Percentiles rank a stretch among this genome's conserved stretches.
Conservation (phyloP, 116 monocot species). For the Dioscorea cayenensis region DNA sequence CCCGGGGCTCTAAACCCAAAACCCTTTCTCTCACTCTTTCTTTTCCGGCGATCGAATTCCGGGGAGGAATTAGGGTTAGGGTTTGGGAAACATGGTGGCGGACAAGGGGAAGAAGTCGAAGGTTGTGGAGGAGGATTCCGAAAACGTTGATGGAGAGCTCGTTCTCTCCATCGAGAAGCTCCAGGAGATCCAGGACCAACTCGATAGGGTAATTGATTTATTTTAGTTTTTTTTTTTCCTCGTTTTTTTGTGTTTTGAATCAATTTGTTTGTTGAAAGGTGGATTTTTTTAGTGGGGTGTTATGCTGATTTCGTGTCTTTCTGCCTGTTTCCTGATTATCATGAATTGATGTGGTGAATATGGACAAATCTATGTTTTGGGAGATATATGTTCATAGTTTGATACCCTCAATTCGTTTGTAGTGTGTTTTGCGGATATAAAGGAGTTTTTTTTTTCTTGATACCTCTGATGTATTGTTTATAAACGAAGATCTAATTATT, state of each 20-base stretch:
- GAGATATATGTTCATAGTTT: no score
- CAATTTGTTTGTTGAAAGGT: neutral
- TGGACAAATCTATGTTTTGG: no score
- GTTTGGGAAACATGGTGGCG: constrained; percentile 30
- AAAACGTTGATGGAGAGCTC: constrained; percentile 52
- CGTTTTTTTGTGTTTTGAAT: neutral
- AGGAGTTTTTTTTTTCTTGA: no score
- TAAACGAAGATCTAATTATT: no score
- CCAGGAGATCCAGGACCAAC: constrained; percentile 66
- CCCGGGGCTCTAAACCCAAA: constrained; percentile 2
- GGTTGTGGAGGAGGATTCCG: constrained; percentile 36
- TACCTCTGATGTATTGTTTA: no score
- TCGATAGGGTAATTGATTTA: constrained; percentile 42
- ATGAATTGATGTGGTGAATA: no score
- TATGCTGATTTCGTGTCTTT: neutral
- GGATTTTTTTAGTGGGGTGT: neutral
- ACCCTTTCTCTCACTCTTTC: constrained; percentile 9
- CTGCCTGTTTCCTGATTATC: neutral
- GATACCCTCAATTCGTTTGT: no score
- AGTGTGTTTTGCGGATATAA: no score
- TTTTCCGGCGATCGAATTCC: neutral
- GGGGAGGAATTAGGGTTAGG: constrained; percentile 22
- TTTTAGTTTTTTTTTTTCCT: neutral
- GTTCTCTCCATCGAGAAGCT: constrained; percentile 52
- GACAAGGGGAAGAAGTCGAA: constrained; percentile 68